Evolutionary conservation across 805 yeast genomes (phyloP).

Genomic region (Isabelozyma gotoi): DNA sequence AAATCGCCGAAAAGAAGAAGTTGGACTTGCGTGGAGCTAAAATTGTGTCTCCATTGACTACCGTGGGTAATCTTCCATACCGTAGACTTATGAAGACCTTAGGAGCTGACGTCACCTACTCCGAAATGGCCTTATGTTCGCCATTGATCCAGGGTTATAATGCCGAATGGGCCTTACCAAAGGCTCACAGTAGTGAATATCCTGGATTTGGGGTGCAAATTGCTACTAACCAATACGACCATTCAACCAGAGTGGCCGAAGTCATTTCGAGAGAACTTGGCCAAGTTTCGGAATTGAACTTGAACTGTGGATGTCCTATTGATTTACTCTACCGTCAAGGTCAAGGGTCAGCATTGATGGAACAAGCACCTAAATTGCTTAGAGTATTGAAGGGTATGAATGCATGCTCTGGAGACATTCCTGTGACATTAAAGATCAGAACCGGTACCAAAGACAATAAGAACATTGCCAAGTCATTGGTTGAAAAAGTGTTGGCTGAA

Average conservation of each 20-base stretch:
- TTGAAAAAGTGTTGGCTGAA: slow-evolving; percentile 68
- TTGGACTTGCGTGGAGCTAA: slow-evolving; percentile 70
- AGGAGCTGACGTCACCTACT: slow-evolving; percentile 91
- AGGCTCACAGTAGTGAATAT: slow-evolving; percentile 77
- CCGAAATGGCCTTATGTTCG: slow-evolving; percentile 90
- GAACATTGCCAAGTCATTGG: slow-evolving; percentile 82
- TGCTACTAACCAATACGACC: slow-evolving; percentile 91
- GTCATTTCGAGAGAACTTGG: slow-evolving; percentile 58
- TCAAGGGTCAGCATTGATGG: slow-evolving; percentile 91
- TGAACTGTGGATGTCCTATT: slow-evolving; percentile 97
- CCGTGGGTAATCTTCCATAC: slow-evolving; percentile 95
- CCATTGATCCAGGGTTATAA: slow-evolving; percentile 89
- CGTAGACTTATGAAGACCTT: slow-evolving; percentile 86
- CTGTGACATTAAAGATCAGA: slow-evolving; percentile 88
- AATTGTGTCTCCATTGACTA: slow-evolving; percentile 92
- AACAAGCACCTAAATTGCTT: slow-evolving; percentile 77
- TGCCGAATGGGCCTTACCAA: slow-evolving; percentile 96
- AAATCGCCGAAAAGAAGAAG: slow-evolving; percentile 77
- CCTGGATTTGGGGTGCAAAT: slow-evolving; percentile 94
- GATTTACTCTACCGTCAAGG: slow-evolving; percentile 93
- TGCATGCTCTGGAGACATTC: slow-evolving; percentile 83
- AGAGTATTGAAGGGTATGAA: slow-evolving; percentile 87
- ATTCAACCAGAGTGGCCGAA: slow-evolving; percentile 91
- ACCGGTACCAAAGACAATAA: slow-evolving; percentile 85
- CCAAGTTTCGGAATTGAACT: slow-evolving; percentile 75